These are phyloP conservation scores for Sambucus nigra DNA, from an alignment of 129 eudicot genomes.

Conservation along the genomic window DNA sequence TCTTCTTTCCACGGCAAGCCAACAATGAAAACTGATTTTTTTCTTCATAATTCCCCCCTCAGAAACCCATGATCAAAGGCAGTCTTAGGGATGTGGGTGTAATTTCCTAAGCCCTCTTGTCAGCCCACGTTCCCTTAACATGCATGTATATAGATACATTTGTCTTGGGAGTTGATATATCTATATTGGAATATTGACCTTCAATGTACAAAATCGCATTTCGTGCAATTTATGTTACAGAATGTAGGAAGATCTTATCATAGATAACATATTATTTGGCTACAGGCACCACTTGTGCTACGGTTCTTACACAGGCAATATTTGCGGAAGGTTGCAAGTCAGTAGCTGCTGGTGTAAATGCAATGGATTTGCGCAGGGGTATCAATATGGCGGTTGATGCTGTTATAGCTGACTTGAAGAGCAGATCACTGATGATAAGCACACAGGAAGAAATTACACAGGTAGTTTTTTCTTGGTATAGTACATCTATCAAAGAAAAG, in stretches of 20 bases:
- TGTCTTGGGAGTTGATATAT: neutral
- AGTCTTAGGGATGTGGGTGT: neutral
- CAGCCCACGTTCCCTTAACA: neutral
- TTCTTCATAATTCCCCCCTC: too few species aligned
- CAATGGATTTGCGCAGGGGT: constrained; percentile 87
- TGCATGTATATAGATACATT: neutral
- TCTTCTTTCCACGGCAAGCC: too few species aligned
- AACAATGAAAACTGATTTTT: too few species aligned
- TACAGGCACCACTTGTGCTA: constrained; percentile 98
- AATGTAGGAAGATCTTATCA: constrained; percentile 3
- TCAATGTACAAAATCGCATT: neutral
- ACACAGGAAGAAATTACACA: constrained; percentile 93
- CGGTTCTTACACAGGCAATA: constrained; percentile 92
- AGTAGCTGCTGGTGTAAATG: constrained; percentile 81
- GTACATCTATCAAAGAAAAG: too few species aligned
- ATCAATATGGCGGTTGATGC: constrained; percentile 81
- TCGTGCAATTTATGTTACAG: neutral
- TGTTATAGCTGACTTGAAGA: constrained; percentile 65
- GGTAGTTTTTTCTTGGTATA: constrained; percentile 23
- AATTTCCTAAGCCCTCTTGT: neutral
- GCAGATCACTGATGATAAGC: constrained; percentile 76
- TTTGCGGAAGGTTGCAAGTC: constrained; percentile 86
- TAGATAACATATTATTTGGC: constrained; percentile 12
- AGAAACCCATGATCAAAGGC: too few species aligned
- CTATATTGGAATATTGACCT: neutral